These are phyloP conservation scores for Trichoderma sp. DNA, from an alignment of 2,329 filamentous ascomycete species.

Conservation along the genomic window DNA sequence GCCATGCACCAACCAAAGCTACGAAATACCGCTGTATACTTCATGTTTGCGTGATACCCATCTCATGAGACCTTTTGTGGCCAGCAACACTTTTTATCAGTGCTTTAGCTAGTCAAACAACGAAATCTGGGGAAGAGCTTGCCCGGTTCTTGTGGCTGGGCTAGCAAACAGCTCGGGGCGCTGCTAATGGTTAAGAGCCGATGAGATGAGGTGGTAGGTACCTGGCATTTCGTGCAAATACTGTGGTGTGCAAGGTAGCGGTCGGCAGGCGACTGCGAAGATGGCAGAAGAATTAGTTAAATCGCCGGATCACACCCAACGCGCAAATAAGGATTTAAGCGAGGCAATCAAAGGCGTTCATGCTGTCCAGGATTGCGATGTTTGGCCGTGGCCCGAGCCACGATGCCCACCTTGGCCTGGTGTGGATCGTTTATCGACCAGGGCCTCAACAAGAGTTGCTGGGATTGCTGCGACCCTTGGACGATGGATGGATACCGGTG, in stretches of 20 bases:
- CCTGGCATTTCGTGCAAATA: background rate
- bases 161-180: slow-evolving; percentile 21
- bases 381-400: slow-evolving; percentile 20
- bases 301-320: slow-evolving; percentile 1
- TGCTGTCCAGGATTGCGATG: slow-evolving; percentile 14
- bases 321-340: slow-evolving; percentile 9
- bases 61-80: background rate
- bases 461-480: background rate
- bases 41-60: background rate
- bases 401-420: slow-evolving; percentile 20
- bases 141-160: slow-evolving; percentile 18
- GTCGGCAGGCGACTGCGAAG: background rate
- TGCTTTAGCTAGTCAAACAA: background rate
- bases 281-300: background rate
- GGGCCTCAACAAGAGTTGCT: slow-evolving; percentile 6
- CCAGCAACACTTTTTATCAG: background rate
- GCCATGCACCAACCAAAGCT: background rate
- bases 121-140: slow-evolving; percentile 12
- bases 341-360: slow-evolving; percentile 3
- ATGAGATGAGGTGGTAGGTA: background rate
- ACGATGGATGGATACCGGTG: slow-evolving; percentile 5
- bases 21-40: background rate
- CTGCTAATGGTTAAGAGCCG: background rate
- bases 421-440: slow-evolving; percentile 14
- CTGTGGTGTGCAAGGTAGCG: background rate